These are phyloP conservation scores for Micractinium conductrix DNA, from an alignment of 139 green algal genomes.

Conservation along the genomic window DNA sequence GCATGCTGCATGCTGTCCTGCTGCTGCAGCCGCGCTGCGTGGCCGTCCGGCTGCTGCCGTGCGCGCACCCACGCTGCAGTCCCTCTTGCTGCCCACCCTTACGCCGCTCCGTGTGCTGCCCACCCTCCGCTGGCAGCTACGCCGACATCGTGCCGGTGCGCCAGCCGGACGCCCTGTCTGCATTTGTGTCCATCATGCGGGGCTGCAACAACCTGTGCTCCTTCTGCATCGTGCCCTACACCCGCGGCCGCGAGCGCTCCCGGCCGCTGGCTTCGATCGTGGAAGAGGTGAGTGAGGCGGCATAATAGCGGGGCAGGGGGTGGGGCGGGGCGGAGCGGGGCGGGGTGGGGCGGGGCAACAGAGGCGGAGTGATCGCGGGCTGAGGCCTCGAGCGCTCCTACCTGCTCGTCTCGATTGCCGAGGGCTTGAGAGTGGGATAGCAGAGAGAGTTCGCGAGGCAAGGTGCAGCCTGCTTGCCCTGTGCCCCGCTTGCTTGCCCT, in stretches of 20 bases:
- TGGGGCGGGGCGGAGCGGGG: too few species aligned
- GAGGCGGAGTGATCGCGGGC: not conserved
- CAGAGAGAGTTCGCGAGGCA: not conserved
- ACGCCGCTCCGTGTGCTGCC: not conserved
- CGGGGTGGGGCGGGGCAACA: too few species aligned
- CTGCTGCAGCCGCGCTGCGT: too few species aligned
- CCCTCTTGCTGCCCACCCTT: not conserved
- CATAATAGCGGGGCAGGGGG: too few species aligned
- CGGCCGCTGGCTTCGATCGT: slow-evolving; percentile 74
- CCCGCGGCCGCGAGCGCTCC: slow-evolving; percentile 81
- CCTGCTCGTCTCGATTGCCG: not conserved
- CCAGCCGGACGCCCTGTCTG: slow-evolving; percentile 38
- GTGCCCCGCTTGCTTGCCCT: not conserved
- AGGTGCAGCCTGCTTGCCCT: not conserved
- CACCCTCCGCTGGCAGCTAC: slow-evolving; percentile 57
- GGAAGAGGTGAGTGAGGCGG: slow-evolving; percentile 78
- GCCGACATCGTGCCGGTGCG: slow-evolving; percentile 85
- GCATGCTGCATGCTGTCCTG: too few species aligned
- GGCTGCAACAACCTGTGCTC: slow-evolving; percentile 91
- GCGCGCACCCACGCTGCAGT: too few species aligned
- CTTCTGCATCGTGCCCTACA: slow-evolving; percentile 94
- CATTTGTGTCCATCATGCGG: slow-evolving; percentile 88
- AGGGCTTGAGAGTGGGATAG: not conserved
- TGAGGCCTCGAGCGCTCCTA: not conserved
- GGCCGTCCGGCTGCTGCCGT: too few species aligned